Evolutionary conservation across 192 early-diverging fungal species (phyloP).

Genomic region (Lobosporangium transversale): DNA sequence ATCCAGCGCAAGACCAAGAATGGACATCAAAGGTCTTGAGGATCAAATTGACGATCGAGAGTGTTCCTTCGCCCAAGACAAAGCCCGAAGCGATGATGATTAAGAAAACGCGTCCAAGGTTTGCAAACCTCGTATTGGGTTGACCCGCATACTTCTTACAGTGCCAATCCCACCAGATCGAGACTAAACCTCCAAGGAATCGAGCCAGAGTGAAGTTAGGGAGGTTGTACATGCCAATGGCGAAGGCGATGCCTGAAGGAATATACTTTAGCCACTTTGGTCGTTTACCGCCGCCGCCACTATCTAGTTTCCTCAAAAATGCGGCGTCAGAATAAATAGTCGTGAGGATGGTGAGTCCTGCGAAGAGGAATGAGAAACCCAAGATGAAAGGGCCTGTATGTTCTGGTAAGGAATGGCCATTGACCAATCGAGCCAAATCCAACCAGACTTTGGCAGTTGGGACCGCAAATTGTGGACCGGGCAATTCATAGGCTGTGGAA

Average conservation of each 20-base stretch:
- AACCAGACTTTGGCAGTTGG: conserved; percentile 84
- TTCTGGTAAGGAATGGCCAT: conserved; percentile 75
- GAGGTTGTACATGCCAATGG: conserved; percentile 83
- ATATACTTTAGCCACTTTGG: conserved; percentile 60
- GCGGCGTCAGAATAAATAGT: conserved; percentile 46
- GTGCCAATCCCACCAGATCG: conserved; percentile 59
- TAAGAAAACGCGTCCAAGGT: conserved; percentile 66
- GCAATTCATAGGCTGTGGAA: conserved; percentile 74
- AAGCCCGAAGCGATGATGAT: conserved; percentile 81
- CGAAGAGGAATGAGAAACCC: conserved; percentile 66
- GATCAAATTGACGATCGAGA: conserved; percentile 71
- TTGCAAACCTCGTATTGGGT: conserved; percentile 31
- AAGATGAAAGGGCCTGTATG: conserved; percentile 69
- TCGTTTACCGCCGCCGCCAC: conserved; percentile 15
- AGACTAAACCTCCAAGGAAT: conserved; percentile 67
- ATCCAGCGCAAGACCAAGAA: conserved; percentile 43
- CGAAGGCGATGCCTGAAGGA: conserved; percentile 81
- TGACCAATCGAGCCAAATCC: conserved; percentile 80
- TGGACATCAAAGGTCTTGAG: conserved; percentile 54
- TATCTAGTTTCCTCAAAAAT: conserved; percentile 13
- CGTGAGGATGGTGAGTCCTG: conserved; percentile 52
- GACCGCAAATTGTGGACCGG: conserved; percentile 72
- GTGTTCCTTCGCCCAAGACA: conserved; percentile 78
- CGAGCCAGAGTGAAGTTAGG: conserved; percentile 80
- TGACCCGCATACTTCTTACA: conserved; percentile 32